phyloP scores from a whole-genome alignment of 2,329 filamentous ascomycete species.

The Periconia digitata region DNA sequence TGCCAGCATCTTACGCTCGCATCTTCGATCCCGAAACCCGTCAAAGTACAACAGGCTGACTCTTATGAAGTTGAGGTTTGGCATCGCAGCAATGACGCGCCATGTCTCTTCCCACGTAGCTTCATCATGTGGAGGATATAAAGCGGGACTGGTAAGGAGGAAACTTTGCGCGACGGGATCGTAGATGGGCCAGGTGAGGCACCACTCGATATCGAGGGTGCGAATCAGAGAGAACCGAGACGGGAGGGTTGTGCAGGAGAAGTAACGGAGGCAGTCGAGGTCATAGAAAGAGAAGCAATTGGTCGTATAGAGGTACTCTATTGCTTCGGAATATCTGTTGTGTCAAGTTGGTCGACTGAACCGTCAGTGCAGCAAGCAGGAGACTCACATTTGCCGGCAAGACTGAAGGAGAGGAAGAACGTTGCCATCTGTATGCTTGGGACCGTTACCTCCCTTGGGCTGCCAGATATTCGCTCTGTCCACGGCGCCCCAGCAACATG shows the following conservation, averaged over 20 bases:
- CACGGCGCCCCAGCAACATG: slow-evolving; percentile 16
- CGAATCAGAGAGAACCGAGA: slow-evolving; percentile 18
- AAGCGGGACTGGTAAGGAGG: slow-evolving; percentile 13
- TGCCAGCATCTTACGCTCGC: slow-evolving; percentile 18
- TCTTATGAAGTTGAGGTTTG: slow-evolving; percentile 13
- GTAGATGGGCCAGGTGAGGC: slow-evolving; percentile 24
- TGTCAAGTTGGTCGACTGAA: neutral
- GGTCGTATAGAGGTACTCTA: slow-evolving; percentile 18
- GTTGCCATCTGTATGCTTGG: slow-evolving; percentile 21
- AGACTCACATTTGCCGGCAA: slow-evolving; percentile 29
- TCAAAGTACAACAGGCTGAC: slow-evolving; percentile 21
- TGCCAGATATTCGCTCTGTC: slow-evolving; percentile 19
- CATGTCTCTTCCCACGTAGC: slow-evolving; percentile 27
- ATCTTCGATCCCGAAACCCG: slow-evolving; percentile 19
- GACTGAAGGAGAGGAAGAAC: slow-evolving; percentile 39
- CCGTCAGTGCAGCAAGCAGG: neutral
- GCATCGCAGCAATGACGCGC: slow-evolving; percentile 22
- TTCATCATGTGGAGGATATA: slow-evolving; percentile 27
- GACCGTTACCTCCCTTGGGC: slow-evolving; percentile 5
- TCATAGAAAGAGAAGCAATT: slow-evolving; percentile 28
- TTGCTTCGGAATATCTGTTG: slow-evolving; percentile 19
- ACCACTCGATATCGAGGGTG: slow-evolving; percentile 19
- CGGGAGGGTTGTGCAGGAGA: slow-evolving; percentile 20
- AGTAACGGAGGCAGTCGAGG: slow-evolving; percentile 24
- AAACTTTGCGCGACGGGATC: slow-evolving; percentile 18